These are phyloP conservation scores for Botrytis aclada DNA, from an alignment of 2,329 filamentous ascomycete species.

Conservation along the genomic window DNA sequence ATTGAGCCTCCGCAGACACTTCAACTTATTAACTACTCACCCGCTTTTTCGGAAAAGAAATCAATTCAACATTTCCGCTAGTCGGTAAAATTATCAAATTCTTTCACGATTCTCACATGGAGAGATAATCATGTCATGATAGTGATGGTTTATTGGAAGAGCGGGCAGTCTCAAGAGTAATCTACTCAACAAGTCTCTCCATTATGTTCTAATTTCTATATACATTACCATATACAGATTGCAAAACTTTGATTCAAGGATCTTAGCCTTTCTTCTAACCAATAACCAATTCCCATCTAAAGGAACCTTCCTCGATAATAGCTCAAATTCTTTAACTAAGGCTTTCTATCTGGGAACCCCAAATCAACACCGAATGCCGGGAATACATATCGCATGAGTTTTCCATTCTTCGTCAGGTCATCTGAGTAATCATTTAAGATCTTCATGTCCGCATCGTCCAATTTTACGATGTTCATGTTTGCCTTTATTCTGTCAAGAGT, in stretches of 20 bases:
- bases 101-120: background rate
- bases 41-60: background rate
- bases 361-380: conserved; percentile 67
- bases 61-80: background rate
- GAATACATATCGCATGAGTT: conserved; percentile 62
- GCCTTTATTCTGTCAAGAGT: conserved; percentile 65
- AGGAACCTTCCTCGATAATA: background rate
- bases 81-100: background rate
- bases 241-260: background rate
- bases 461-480: conserved; percentile 64
- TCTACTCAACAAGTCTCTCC: background rate
- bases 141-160: background rate
- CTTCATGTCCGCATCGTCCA: conserved; percentile 61
- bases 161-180: background rate
- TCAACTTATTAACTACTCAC: background rate
- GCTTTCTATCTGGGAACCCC: conserved; percentile 60
- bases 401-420: conserved; percentile 46
- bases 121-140: background rate
- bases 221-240: background rate
- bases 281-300: no score
- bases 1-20: background rate
- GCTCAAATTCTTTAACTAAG: background rate
- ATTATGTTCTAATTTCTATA: background rate
- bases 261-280: no score
- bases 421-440: conserved; percentile 54